Evolutionary conservation across 441 rosid genomes (phyloP), one percentile per base, ranked within the genome.

Genomic region (Isatis lusitanica): DNA sequence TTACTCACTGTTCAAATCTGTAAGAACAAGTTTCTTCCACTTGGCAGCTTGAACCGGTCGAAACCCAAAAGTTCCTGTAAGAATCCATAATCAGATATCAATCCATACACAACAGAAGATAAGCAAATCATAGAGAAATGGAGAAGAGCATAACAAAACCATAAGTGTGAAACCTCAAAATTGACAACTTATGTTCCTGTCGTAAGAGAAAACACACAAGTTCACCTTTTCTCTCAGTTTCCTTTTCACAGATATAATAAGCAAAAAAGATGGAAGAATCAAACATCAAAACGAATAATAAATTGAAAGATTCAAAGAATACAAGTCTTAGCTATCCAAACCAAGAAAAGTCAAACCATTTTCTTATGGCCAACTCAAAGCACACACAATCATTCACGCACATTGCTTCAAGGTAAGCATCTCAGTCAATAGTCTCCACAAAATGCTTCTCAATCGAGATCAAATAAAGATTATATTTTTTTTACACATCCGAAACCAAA

Each of bases 311-410:
- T 13, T 50, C 69, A 55, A 68, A 33, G 7, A 21, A 28, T 12
- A 35, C 3, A 70, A 47, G 38, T 15, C 51, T 9, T 7, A 58
- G 5, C 56, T 17, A 12, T 46, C 38, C n/a, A 61, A 50, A 26
- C 24, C 53, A 35, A 56, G 58, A 57, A 53, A 73, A 73, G 76
- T 73, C 66, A 73, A 73, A 73, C 33, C 59, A 65, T 35, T 35
- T 35, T 35, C 38, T 7, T 35, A 35, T 35, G 8, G 38, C 38
- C 38, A 35, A 35, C 7, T 35, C 38, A 35, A 35, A 35, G 7
- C 36, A 33, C 8, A 6, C 7, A 17, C 26, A 62, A 16, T 24
- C 55, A 21, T 10, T 50, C 24, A 66, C 60, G 35, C 15, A 61
- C 78, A 74, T 43, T 68, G 70, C 70, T 42, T 39, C 67, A 36